Percentiles rank a stretch among this genome's conserved stretches.
Evolutionary conservation across 257 asterid species (phyloP).

Genomic region (Nicotiana attenuata): DNA sequence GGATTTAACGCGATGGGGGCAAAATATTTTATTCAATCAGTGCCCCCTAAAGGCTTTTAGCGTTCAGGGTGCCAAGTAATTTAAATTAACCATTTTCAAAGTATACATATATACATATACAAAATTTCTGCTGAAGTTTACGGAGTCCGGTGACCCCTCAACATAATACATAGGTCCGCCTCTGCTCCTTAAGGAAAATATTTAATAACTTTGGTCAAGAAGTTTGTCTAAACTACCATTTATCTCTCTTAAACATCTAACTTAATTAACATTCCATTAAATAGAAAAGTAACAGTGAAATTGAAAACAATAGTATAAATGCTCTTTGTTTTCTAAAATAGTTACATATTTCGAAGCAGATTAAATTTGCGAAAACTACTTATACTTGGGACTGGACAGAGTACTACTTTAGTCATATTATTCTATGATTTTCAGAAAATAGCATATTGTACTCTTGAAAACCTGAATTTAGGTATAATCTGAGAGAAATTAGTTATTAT

Average conservation of each 20-base stretch:
- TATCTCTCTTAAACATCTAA: neutral
- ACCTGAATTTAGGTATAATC: neutral
- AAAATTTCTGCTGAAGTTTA: no score
- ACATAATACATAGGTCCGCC: no score
- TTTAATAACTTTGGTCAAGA: neutral
- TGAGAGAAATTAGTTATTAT: neutral
- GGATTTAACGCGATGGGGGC: no score
- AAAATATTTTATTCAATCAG: no score
- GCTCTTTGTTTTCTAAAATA: neutral
- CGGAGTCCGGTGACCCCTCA: no score
- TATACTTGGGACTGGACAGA: neutral
- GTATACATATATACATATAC: no score
- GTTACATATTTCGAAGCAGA: neutral
- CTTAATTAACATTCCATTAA: neutral
- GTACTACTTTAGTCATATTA: neutral
- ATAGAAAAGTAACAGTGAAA: neutral
- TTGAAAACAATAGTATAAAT: neutral
- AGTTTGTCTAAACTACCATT: neutral
- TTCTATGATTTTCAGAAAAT: neutral
- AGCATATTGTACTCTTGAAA: neutral
- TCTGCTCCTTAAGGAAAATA: neutral
- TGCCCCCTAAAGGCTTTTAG: no score
- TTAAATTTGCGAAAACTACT: neutral
- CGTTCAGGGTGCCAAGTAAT: no score
- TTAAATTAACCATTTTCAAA: no score